These are phyloP conservation scores for Cutaneotrichosporon sp. DNA, from an alignment of 1,284 basidiomycete species.

Conservation along the genomic window DNA sequence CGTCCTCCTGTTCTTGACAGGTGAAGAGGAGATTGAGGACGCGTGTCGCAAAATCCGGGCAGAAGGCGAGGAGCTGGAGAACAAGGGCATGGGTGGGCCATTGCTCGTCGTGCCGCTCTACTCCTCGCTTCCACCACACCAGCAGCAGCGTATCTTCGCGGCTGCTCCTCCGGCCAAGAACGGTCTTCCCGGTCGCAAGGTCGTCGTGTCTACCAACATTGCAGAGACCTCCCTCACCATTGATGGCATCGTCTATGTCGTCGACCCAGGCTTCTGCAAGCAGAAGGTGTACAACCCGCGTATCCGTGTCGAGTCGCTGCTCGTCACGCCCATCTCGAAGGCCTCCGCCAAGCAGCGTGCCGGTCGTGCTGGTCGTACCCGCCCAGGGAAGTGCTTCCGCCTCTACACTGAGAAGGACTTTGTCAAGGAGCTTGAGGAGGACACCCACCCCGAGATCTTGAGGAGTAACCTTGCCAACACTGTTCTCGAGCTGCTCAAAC, in stretches of 20 bases:
- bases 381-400: conserved; percentile 95
- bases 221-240: conserved; percentile 98
- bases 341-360: conserved; percentile 94
- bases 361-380: conserved; percentile 90
- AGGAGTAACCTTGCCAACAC: conserved; percentile 89
- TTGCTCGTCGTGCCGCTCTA: conserved; percentile 86
- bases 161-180: conserved; percentile 58
- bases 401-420: conserved; percentile 98
- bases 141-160: conserved; percentile 95
- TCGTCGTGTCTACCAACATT: conserved; percentile 95
- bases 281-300: conserved; percentile 97
- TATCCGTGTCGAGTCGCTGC: conserved; percentile 88
- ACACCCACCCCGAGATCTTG: conserved; percentile 94
- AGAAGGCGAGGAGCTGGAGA: conserved; percentile 74
- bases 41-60: conserved; percentile 88
- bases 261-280: conserved; percentile 96
- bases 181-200: conserved; percentile 83
- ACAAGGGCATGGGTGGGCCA: conserved; percentile 73
- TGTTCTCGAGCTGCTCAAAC: conserved; percentile 88
- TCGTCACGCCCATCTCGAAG: conserved; percentile 94
- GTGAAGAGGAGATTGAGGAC: conserved; percentile 98
- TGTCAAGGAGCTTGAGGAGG: conserved; percentile 89
- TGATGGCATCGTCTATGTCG: conserved; percentile 97
- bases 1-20: conserved; percentile 89
- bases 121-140: conserved; percentile 84